Conservation (phyloP, 768 basidiomycete species). For the Russula compacta region DNA sequence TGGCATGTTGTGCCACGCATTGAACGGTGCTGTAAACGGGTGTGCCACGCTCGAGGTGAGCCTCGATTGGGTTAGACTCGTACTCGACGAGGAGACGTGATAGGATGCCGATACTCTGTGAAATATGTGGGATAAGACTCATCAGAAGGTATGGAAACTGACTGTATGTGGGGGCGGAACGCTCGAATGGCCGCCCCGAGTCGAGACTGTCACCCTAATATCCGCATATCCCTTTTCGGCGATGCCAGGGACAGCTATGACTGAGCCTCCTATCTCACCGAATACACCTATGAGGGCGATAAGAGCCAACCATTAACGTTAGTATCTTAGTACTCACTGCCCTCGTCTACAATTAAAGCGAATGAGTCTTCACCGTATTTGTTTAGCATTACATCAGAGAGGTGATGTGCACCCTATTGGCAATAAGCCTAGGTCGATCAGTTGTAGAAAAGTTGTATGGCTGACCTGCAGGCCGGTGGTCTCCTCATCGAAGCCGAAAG, state of each 20-base stretch:
- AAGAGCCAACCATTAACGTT: not conserved
- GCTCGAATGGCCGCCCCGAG: slow-evolving; percentile 78
- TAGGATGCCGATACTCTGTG: slow-evolving; percentile 60
- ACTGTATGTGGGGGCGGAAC: slow-evolving; percentile 79
- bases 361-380: slow-evolving; percentile 37
- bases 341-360: slow-evolving; percentile 49
- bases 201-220: slow-evolving; percentile 49
- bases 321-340: slow-evolving; percentile 37
- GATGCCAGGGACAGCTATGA: slow-evolving; percentile 35
- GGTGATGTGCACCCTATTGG: slow-evolving; percentile 42
- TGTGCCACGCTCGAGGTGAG: slow-evolving; percentile 26
- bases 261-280: slow-evolving; percentile 36
- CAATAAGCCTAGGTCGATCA: not conserved
- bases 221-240: slow-evolving; percentile 58
- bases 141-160: slow-evolving; percentile 14
- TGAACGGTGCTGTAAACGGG: slow-evolving; percentile 30
- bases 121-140: not conserved
- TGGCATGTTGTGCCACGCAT: slow-evolving; percentile 37
- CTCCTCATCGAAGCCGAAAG: slow-evolving; percentile 33
- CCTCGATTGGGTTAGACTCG: slow-evolving; percentile 9
- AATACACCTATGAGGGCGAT: slow-evolving; percentile 37
- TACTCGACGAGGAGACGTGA: slow-evolving; percentile 28
- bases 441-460: not conserved
- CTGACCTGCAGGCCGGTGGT: slow-evolving; percentile 21
- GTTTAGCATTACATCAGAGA: slow-evolving; percentile 38